Evolutionary conservation across 257 asterid genomes (phyloP), one percentile per base, ranked within the genome.

Genomic region (Gardenia jasminoides): DNA sequence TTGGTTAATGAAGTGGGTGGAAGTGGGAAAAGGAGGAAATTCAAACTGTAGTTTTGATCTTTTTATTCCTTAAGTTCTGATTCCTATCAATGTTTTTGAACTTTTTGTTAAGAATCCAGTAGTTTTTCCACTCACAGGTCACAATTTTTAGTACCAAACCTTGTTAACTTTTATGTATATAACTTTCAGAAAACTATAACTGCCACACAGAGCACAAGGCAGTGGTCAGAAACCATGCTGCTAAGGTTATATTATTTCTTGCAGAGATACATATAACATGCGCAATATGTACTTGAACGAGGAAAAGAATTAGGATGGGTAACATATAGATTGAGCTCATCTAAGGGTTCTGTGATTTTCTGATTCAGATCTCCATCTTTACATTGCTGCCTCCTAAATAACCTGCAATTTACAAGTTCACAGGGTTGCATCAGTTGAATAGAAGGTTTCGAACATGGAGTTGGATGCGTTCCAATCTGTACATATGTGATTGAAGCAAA

Each of bases 311-410:
- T 62, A n/a, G 69, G 64, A 78, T 83, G 79, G 56, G 83, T 58
- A 74, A 68, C 78, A 70, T 76, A 48, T 61, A 72, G 48, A 83
- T 80, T 64, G 73, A 83, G 80, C 74, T 83, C 77, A 59, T 80
- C 80, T 72, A 73, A 68, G 52, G 46, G 26, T 80, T 77, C 75
- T 61, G 79, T 56, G 67, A 58, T 70, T 75, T 68, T 52, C 36
- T 62, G 80, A 71, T 65, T 91, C 89, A 91, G 95, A 87, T 93
- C 89, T 89, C 97, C 87, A 88, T 81, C 92, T 90, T 93, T 80
- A 90, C 89, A 75, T 88, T 81, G 70, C 85, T 84, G 73, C 85
- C 77, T 80, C 89, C 93, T 3, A 66, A 44, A 66, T 81, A 85
- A 76, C 92, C 97, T 93, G 92, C 76, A 85, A 70, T 65, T 67